These are phyloP conservation scores for Suillus brevipes DNA, from an alignment of 768 basidiomycete genomes.

Conservation along the genomic window DNA sequence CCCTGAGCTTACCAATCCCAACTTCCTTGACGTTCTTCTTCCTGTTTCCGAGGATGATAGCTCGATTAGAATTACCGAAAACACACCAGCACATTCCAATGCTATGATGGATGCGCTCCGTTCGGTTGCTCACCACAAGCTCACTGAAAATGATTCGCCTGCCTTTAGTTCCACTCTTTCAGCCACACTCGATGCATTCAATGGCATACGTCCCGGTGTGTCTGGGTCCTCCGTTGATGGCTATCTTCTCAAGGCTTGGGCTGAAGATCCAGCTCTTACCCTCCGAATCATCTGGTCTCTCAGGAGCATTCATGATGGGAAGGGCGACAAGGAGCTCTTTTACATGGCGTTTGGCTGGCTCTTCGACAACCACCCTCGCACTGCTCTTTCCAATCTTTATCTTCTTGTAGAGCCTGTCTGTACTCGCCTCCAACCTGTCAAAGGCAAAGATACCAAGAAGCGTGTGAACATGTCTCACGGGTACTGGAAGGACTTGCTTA, in stretches of 20 bases:
- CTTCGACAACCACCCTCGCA: constrained; percentile 65
- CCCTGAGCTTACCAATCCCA: constrained; percentile 55
- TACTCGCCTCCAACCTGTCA: constrained; percentile 21
- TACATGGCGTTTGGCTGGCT: constrained; percentile 72
- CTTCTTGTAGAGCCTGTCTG: constrained; percentile 56
- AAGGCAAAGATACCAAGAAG: constrained; percentile 24
- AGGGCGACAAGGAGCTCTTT: constrained; percentile 58
- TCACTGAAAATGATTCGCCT: constrained; percentile 52
- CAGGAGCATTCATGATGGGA: constrained; percentile 72
- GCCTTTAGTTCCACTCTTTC: constrained; percentile 53
- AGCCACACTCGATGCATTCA: constrained; percentile 58
- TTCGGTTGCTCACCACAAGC: constrained; percentile 41
- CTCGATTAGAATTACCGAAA: constrained; percentile 2
- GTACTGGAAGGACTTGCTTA: constrained; percentile 76
- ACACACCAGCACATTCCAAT: constrained; percentile 31
- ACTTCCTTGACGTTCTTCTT: constrained; percentile 59
- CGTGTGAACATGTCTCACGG: constrained; percentile 45
- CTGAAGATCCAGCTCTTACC: constrained; percentile 55
- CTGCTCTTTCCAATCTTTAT: constrained; percentile 62
- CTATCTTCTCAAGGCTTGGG: constrained; percentile 53
- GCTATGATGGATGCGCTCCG: constrained; percentile 58
- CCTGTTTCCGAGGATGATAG: constrained; percentile 28
- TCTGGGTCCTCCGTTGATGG: constrained; percentile 26
- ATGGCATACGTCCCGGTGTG: constrained; percentile 35
- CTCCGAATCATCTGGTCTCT: constrained; percentile 67